These are phyloP conservation scores for Paxillus ammoniavirescens DNA, from an alignment of 768 basidiomycete genomes.

Conservation along the genomic window DNA sequence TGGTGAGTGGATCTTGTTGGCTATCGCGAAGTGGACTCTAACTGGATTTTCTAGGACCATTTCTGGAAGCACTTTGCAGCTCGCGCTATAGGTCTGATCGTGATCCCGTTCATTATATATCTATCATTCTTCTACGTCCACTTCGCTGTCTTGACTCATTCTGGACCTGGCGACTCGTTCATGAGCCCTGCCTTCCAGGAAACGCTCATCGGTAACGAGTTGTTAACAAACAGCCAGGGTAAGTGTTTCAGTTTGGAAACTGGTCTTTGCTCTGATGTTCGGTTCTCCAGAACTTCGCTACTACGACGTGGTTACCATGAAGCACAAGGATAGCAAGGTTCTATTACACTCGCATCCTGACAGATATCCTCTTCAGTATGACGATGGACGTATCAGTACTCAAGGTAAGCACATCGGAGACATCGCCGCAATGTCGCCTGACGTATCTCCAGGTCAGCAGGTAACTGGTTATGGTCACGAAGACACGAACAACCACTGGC, in stretches of 20 bases:
- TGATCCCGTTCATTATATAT: slow-evolving; percentile 88
- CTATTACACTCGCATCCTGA: slow-evolving; percentile 93
- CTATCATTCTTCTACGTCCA: slow-evolving; percentile 96
- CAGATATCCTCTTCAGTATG: slow-evolving; percentile 88
- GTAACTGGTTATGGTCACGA: slow-evolving; percentile 95
- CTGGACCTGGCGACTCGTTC: slow-evolving; percentile 92
- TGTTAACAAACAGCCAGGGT: slow-evolving; percentile 92
- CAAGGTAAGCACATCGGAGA: slow-evolving; percentile 56
- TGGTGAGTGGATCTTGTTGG: slow-evolving; percentile 46
- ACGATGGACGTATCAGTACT: slow-evolving; percentile 92
- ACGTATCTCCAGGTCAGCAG: slow-evolving; percentile 68
- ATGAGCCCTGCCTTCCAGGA: slow-evolving; percentile 99
- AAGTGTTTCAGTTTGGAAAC: slow-evolving; percentile 14
- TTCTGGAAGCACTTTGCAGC: slow-evolving; percentile 89
- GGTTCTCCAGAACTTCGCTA: slow-evolving; percentile 81
- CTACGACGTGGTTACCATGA: slow-evolving; percentile 82
- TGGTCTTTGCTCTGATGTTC: not conserved
- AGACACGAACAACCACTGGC: slow-evolving; percentile 95
- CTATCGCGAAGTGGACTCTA: not conserved
- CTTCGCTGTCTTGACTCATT: slow-evolving; percentile 81
- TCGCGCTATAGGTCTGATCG: slow-evolving; percentile 79
- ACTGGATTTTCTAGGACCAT: slow-evolving; percentile 57
- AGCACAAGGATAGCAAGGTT: slow-evolving; percentile 91
- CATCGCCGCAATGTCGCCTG: not conserved
- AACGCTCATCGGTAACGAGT: slow-evolving; percentile 87